phyloP scores from a whole-genome alignment of 2,329 filamentous ascomycete species.

The Fragosphaeria purpurea region DNA sequence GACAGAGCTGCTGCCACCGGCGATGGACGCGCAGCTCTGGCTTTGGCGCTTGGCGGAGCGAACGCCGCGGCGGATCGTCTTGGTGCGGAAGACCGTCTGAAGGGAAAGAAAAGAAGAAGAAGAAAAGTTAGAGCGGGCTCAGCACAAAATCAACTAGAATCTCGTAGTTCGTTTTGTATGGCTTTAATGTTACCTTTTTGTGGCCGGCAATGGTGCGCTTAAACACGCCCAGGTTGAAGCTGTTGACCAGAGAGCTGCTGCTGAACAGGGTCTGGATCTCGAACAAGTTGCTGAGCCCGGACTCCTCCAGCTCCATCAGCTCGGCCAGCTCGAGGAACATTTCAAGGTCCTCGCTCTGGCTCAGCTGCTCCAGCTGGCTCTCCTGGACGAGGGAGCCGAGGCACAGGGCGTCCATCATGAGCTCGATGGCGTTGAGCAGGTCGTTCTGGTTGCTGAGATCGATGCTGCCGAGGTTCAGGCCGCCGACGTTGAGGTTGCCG shows the following conservation, averaged over 20 bases:
- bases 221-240: conserved; percentile 16
- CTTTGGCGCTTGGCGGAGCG: conserved; percentile 15
- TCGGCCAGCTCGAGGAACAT: conserved; percentile 24
- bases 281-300: conserved; percentile 18
- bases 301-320: conserved; percentile 21
- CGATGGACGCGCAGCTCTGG: conserved; percentile 1
- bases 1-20: background rate
- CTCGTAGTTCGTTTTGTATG: no score
- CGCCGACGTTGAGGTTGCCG: conserved; percentile 16
- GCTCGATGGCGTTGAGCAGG: conserved; percentile 20
- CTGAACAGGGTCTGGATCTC: conserved; percentile 21
- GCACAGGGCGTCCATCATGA: conserved; percentile 20
- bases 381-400: conserved; percentile 16
- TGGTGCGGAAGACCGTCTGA: conserved; percentile 13
- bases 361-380: conserved; percentile 14
- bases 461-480: conserved; percentile 20
- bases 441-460: conserved; percentile 20
- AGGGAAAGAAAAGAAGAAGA: no score
- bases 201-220: conserved; percentile 19
- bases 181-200: conserved; percentile 13
- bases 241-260: conserved; percentile 14
- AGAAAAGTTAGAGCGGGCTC: no score
- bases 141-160: no score
- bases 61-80: conserved; percentile 15
- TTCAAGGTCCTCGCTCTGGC: conserved; percentile 18